Conservation (phyloP, 2,329 filamentous ascomycete species). For the Lojkania enalia region DNA sequence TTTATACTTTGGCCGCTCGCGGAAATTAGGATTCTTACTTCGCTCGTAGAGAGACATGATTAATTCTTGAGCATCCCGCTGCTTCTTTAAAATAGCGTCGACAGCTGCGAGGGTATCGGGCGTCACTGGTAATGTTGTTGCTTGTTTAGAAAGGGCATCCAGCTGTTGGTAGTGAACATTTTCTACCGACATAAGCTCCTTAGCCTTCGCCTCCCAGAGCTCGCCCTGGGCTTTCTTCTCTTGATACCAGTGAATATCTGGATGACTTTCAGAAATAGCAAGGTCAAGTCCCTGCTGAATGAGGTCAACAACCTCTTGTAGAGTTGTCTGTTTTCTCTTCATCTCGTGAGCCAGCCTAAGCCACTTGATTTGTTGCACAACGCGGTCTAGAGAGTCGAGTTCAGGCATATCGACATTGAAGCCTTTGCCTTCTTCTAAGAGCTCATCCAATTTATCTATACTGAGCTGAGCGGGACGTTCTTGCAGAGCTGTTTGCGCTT, state of each 20-base stretch:
- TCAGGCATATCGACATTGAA: slow-evolving; percentile 94
- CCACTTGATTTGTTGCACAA: slow-evolving; percentile 87
- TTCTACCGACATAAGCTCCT: slow-evolving; percentile 90
- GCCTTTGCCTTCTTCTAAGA: slow-evolving; percentile 84
- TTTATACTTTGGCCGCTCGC: slow-evolving; percentile 79
- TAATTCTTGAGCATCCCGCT: slow-evolving; percentile 88
- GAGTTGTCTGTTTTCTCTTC: slow-evolving; percentile 67
- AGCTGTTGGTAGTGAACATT: slow-evolving; percentile 92
- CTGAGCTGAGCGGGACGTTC: slow-evolving; percentile 55
- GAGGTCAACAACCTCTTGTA: slow-evolving; percentile 78
- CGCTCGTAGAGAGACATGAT: slow-evolving; percentile 81
- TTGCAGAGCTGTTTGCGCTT: slow-evolving; percentile 70
- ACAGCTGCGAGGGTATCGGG: slow-evolving; percentile 78
- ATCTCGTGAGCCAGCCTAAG: slow-evolving; percentile 72
- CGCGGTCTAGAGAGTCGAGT: slow-evolving; percentile 76
- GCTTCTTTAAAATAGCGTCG: slow-evolving; percentile 91
- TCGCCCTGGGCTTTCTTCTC: slow-evolving; percentile 77
- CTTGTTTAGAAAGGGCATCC: slow-evolving; percentile 86
- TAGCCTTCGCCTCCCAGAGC: slow-evolving; percentile 89
- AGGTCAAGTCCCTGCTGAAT: slow-evolving; percentile 77
- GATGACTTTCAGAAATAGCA: slow-evolving; percentile 77
- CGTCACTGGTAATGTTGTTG: slow-evolving; percentile 77
- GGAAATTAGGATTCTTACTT: slow-evolving; percentile 73
- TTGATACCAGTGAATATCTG: slow-evolving; percentile 74
- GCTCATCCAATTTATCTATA: slow-evolving; percentile 78